phyloP scores from a whole-genome alignment of 164 flowering plant genomes.

The Umbellularia californica region DNA sequence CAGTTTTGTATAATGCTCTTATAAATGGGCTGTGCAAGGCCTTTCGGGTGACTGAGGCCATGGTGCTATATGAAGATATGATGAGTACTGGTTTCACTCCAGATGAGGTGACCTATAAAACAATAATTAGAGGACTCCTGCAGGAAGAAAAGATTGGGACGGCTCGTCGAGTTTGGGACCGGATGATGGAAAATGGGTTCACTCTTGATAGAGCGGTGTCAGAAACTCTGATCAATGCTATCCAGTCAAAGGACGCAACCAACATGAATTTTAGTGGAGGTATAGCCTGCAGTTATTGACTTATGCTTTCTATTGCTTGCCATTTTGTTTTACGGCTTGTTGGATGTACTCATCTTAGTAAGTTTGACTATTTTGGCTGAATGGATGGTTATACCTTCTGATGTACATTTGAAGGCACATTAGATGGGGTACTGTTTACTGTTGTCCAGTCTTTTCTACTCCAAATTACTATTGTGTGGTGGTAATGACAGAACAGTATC shows the following conservation, averaged over 20 bases:
- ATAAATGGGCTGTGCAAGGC: constrained; percentile 75
- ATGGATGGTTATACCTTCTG: not conserved
- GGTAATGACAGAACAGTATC: not conserved
- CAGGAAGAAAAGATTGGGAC: constrained; percentile 48
- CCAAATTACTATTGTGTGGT: not conserved
- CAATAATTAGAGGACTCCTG: constrained; percentile 74
- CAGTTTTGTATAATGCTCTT: constrained; percentile 73
- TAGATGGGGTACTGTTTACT: not conserved
- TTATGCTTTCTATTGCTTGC: not conserved
- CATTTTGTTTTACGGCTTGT: not conserved
- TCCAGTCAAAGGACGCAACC: constrained; percentile 32
- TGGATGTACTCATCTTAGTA: not conserved
- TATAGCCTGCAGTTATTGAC: not conserved
- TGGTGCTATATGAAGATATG: constrained; percentile 69
- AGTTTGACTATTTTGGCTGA: not conserved
- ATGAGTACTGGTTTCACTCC: constrained; percentile 45
- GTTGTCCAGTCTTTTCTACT: not conserved
- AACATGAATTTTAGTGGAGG: constrained; percentile 7
- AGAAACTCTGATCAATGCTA: constrained; percentile 48
- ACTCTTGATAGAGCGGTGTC: constrained; percentile 67
- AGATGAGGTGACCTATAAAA: constrained; percentile 78
- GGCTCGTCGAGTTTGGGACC: constrained; percentile 83
- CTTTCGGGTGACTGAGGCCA: constrained; percentile 56
- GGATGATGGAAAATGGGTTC: constrained; percentile 96
- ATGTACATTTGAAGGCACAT: not conserved